Evolutionary conservation across 192 early-diverging fungal species (phyloP), one percentile per base, ranked within the genome.

Genomic region (Coemansia sp.): DNA sequence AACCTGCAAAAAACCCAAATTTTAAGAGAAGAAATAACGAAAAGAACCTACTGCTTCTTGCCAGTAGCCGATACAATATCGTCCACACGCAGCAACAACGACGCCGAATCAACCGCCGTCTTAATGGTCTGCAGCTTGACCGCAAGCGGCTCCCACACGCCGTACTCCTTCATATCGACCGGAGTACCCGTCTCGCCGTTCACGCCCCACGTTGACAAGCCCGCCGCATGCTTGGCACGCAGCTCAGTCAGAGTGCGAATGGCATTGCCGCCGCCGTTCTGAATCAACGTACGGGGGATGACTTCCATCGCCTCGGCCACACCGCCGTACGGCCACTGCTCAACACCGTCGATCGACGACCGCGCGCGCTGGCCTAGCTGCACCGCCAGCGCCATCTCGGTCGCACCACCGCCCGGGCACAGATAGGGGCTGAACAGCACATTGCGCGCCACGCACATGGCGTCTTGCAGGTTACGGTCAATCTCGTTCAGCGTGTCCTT

Each of bases 91-190:
- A 94, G 72, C 51, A 94, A 69, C 68, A 94, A 61, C 65, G 89
- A 92, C 21, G 92, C 88, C 34, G 87, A 96, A 85, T 99, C 97
- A 65, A 99, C 93, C 19, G 97, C 97, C 20, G 97, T 98, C 88
- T 98, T 99, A 83, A 99, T 88, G 3, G 95, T 99, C 86, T 99
- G 97, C 10, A 96, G 88, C 86, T 99, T 99, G 71, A 99, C 97
- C n/a, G 95, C 95, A 60, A 90, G 87, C 12, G 97, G 96, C 82
- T 99, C 97, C 97, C 97, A 99, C 50, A 99, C 85, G 65, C 97
- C 97, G 64, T 98, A 99, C 59, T 91, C 87, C 52, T 89, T 87
- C 97, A 99, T 99, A 68, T 99, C 96, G 7, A 91, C 94, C 19
- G 97, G 85, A 68, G 88, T 86, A 61, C 97, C 97, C 48, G 85